Evolutionary conservation across 495 filamentous ascomycete species (phyloP), one percentile per base, ranked within the genome.

Genomic region (Aspergillus coremiiformis): DNA sequence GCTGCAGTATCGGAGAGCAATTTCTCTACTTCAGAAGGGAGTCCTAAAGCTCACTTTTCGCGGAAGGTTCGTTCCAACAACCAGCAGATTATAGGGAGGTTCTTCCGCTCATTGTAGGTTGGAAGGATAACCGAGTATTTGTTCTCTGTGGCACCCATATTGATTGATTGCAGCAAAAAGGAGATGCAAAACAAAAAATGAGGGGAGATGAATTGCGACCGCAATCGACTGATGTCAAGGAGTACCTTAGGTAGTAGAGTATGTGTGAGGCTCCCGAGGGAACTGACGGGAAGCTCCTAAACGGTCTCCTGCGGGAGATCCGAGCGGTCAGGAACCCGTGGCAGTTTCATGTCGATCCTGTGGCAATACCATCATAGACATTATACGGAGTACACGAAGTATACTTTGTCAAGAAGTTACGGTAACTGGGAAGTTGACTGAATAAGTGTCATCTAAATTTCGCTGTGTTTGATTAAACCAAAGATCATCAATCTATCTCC

Each of bases 91-190:
- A 96, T 90, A 62, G 94, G 93, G 61, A 98, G 82, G 77, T 98
- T 98, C 59, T 81, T 83, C 66, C 93, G 89, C 78, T 98, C 94
- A 63, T 98, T 97, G 79, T 95, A 98, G 55, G 93, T 98, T 37
- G 93, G 93, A 51, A 98, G 82, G 66, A 97, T 90, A 68, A 97
- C 85, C 55, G 91, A 91, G 80, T 96, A 98, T 69, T 94, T 91
- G 81, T 90, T 74, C 57, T 71, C 72, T 45, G 67, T 63, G 35
- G 74, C 66, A 17, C 47, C 57, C 73, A 76, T 76, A 42, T 55
- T 71, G 61, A 61, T 37, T 30, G 47, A n/a, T 23, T 20, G 24
- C 30, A 10, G 22, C 15, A 30, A 4, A 17, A 17, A n/a, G 41
- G 30, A 17, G n/a, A 42, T 14, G 10, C 20, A 20, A 51, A 15